These are phyloP conservation scores for Ustilago crameri DNA, from an alignment of 1,284 basidiomycete species.

Conservation along the genomic window DNA sequence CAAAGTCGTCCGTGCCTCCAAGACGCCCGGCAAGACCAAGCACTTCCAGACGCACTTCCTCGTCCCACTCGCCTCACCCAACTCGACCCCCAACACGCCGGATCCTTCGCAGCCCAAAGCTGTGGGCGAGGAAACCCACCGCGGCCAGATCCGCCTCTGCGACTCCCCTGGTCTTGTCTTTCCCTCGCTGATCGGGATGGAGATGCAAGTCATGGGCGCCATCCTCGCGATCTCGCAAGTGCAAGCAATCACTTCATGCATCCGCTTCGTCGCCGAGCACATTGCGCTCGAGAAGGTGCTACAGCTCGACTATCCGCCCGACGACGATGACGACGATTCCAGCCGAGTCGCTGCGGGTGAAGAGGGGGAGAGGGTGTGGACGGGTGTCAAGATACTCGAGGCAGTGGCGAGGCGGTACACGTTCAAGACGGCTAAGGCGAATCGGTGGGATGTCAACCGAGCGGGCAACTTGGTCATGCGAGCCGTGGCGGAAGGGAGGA, in stretches of 20 bases:
- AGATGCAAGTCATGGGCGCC: slow-evolving; percentile 76
- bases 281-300: slow-evolving; percentile 82
- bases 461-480: slow-evolving; percentile 80
- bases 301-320: slow-evolving; percentile 69
- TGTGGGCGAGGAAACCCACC: slow-evolving; percentile 47
- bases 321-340: slow-evolving; percentile 64
- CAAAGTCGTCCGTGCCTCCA: slow-evolving; percentile 83
- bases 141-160: slow-evolving; percentile 51
- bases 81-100: slow-evolving; percentile 77
- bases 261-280: slow-evolving; percentile 76
- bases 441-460: slow-evolving; percentile 84
- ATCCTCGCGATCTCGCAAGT: slow-evolving; percentile 85
- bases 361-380: slow-evolving; percentile 72
- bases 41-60: slow-evolving; percentile 90
- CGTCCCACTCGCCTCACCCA: slow-evolving; percentile 79
- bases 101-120: slow-evolving; percentile 15
- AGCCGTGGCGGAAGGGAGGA: slow-evolving; percentile 79
- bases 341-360: slow-evolving; percentile 53
- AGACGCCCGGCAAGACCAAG: slow-evolving; percentile 93
- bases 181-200: slow-evolving; percentile 69
- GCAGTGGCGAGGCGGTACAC: slow-evolving; percentile 81
- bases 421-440: slow-evolving; percentile 83
- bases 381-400: slow-evolving; percentile 81
- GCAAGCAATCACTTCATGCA: slow-evolving; percentile 80
- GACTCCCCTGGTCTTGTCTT: slow-evolving; percentile 73